These are phyloP conservation scores for Westerdykella ornata DNA, from an alignment of 2,329 filamentous ascomycete species.

Conservation along the genomic window DNA sequence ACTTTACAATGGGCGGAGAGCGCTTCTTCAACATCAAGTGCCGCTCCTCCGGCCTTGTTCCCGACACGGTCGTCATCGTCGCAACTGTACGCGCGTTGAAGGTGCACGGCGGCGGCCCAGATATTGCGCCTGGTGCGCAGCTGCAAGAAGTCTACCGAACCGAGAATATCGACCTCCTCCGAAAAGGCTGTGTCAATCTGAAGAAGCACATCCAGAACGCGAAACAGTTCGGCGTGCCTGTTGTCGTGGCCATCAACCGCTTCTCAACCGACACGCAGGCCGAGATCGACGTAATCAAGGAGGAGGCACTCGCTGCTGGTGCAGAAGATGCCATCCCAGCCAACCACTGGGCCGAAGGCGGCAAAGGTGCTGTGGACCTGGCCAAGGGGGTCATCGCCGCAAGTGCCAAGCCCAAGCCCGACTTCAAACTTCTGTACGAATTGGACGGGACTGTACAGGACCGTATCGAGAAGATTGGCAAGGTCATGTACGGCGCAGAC, in stretches of 20 bases:
- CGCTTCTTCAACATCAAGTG: constrained; percentile 99
- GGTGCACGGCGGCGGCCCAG: constrained; percentile 93
- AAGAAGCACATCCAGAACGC: constrained; percentile 94
- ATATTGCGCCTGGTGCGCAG: constrained; percentile 78
- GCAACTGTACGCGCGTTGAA: constrained; percentile 93
- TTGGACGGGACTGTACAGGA: constrained; percentile 72
- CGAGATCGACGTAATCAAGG: constrained; percentile 79
- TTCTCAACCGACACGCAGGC: constrained; percentile 91
- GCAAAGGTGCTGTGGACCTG: constrained; percentile 80
- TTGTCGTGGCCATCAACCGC: constrained; percentile 95
- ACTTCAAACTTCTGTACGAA: constrained; percentile 81
- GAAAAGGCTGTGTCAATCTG: constrained; percentile 85
- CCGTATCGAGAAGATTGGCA: constrained; percentile 83
- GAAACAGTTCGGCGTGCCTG: constrained; percentile 79
- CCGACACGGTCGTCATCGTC: constrained; percentile 90
- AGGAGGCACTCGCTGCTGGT: constrained; percentile 85
- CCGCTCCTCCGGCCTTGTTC: constrained; percentile 82
- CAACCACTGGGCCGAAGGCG: constrained; percentile 96
- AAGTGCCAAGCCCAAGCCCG: constrained; percentile 64
- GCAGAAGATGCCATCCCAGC: constrained; percentile 89
- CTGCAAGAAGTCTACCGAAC: constrained; percentile 84
- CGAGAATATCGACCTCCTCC: constrained; percentile 88
- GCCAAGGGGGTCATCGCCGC: constrained; percentile 81
- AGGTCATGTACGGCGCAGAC: constrained; percentile 88
- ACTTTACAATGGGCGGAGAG: constrained; percentile 99